Evolutionary conservation across 106 monocot species (phyloP), one percentile per base, ranked within the genome.

Genomic region (Dendrobium officinale): DNA sequence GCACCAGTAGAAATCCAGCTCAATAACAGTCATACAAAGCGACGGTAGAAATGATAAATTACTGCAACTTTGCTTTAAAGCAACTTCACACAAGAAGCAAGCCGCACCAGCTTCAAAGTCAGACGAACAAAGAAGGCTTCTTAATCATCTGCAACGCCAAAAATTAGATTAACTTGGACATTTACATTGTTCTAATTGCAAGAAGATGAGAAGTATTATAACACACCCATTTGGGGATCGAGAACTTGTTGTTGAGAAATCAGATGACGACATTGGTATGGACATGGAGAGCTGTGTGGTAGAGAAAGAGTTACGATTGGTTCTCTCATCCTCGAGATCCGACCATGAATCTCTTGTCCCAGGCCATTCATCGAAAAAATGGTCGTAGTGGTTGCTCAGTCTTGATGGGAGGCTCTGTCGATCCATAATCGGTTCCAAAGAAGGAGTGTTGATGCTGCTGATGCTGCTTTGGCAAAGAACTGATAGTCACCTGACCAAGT

Each of bases 261-360:
- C 94, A 41, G 94, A 95, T 0, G 92, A 90, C 6, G 90, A 81
- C 90, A 92, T 90, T 0, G 94, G 94, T 41, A 95, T 92, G 29
- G 94, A 95, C 15, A 95, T 95, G 19, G 94, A 95, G 67, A 92
- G 88, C 84, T 92, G 90, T 19, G 92, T 94, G 7, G 94, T 85
- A 20, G 89, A 89, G 75, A 92, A 90, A 10, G 88, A 82, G 13
- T 79, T 85, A 42, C 77, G 43, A 74, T 88, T 88, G 56, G 88
- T 75, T 19, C 87, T 83, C 33, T 88, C 90, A 42, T 95, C 94
- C 0, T 90, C 88, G 9, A 88, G 66, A 58, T 89, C 91, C 4
- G 91, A 81, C 93, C 93, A 93, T 4, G 87, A 82, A 43, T 88
- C 86, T 31, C 87, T 82, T 16, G 89, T 54, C 59, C 87, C 88